phyloP scores from a whole-genome alignment of 1,284 basidiomycete genomes.

The Microbotryum saponariae region DNA sequence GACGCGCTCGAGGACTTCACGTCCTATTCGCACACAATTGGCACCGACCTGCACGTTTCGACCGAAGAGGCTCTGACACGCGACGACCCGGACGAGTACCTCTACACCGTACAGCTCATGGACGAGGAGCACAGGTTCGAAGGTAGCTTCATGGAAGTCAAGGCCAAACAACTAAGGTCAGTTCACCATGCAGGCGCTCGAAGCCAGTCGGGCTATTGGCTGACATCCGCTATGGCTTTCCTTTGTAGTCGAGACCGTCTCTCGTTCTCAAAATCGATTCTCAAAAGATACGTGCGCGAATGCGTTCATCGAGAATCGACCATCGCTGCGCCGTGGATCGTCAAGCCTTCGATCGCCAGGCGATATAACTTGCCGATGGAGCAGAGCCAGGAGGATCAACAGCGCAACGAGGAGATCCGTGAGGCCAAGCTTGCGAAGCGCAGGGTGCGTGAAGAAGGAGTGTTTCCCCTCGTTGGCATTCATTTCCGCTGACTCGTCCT shows the following conservation, averaged over 20 bases:
- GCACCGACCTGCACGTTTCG: conserved; percentile 60
- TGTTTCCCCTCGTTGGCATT: too few species aligned
- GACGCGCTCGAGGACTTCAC: conserved; percentile 20
- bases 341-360: conserved; percentile 73
- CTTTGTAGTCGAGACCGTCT: conserved; percentile 66
- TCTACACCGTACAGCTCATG: conserved; percentile 77
- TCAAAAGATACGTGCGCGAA: conserved; percentile 90
- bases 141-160: conserved; percentile 70
- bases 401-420: conserved; percentile 67
- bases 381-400: conserved; percentile 76
- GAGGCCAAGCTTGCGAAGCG: conserved; percentile 57
- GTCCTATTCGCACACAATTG: conserved; percentile 54
- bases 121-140: conserved; percentile 42
- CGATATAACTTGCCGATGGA: conserved; percentile 73
- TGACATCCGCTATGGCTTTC: background rate
- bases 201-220: conserved; percentile 1
- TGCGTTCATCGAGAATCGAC: conserved; percentile 83
- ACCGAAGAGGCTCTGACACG: conserved; percentile 60
- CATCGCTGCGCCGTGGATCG: conserved; percentile 88
- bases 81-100: conserved; percentile 73
- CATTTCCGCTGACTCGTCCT: too few species aligned
- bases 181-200: conserved; percentile 34
- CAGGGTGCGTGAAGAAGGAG: conserved; percentile 26
- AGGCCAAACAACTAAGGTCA: conserved; percentile 69
- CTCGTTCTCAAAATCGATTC: conserved; percentile 89